phyloP scores from a whole-genome alignment of 192 early-diverging fungal genomes.

The Coemansia guatemalensis region DNA sequence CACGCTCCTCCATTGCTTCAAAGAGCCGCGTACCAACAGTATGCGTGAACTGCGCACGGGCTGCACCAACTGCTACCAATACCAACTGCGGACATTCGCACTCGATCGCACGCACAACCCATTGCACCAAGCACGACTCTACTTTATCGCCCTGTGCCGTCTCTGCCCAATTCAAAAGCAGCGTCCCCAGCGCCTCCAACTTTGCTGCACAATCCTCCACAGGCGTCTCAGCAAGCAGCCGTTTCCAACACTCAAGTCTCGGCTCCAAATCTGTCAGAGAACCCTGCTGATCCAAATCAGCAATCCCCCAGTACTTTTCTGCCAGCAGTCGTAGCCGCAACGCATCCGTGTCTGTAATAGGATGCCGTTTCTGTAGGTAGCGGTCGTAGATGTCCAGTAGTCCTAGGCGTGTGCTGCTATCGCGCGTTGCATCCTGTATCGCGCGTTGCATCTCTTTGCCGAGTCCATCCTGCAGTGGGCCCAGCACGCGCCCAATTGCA shows the following conservation, averaged over 20 bases:
- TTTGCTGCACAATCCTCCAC: too few species aligned
- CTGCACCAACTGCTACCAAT: too few species aligned
- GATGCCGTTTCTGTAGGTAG: background rate
- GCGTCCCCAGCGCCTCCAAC: slow-evolving; percentile 4
- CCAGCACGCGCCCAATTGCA: slow-evolving; percentile 17
- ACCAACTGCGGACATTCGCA: too few species aligned
- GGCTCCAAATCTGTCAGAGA: background rate
- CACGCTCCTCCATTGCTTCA: too few species aligned
- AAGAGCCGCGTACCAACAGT: too few species aligned
- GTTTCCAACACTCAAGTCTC: slow-evolving; percentile 5
- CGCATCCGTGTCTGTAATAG: slow-evolving; percentile 1
- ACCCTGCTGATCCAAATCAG: too few species aligned
- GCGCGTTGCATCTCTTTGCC: background rate
- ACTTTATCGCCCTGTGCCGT: too few species aligned
- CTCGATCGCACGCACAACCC: too few species aligned
- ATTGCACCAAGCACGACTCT: too few species aligned
- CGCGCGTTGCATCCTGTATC: background rate
- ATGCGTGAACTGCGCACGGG: too few species aligned
- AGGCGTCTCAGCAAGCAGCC: background rate
- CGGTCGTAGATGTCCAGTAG: background rate
- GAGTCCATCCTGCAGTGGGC: slow-evolving; percentile 11
- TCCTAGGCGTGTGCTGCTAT: background rate
- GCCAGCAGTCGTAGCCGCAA: slow-evolving; percentile 27
- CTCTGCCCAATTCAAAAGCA: slow-evolving; percentile 5
- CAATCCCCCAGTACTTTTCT: slow-evolving; percentile 25